Evolutionary conservation across 208 protist species (phyloP).

Genomic region (Tritrichomonas foetus): DNA sequence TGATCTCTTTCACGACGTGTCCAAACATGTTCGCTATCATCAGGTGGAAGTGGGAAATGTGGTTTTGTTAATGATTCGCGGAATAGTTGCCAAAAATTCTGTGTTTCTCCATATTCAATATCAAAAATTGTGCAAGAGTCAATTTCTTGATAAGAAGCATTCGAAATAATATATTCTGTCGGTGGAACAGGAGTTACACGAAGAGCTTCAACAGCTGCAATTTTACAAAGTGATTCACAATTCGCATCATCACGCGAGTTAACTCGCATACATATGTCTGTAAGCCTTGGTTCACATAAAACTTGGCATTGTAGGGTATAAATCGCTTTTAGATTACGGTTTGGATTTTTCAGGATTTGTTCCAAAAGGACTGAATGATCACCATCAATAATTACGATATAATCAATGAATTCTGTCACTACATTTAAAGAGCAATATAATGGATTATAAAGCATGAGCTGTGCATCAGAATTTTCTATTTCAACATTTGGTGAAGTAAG

Average conservation of each 20-base stretch:
- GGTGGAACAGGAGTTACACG: not conserved
- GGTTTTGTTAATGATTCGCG: not conserved
- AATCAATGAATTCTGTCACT: not conserved
- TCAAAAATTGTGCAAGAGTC: not conserved
- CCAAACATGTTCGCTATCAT: not conserved
- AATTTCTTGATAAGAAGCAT: not conserved
- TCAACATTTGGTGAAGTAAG: not conserved
- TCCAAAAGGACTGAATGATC: not conserved
- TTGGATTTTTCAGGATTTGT: not conserved
- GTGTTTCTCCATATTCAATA: not conserved
- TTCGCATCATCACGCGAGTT: not conserved
- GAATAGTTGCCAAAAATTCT: not conserved
- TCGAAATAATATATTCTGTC: not conserved
- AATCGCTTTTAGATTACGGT: not conserved
- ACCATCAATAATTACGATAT: not conserved
- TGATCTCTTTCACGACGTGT: not conserved
- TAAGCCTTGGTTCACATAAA: not conserved
- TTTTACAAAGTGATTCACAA: no score
- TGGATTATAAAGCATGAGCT: not conserved
- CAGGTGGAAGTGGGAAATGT: not conserved
- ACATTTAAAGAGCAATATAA: not conserved
- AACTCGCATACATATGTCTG: not conserved
- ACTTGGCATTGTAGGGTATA: not conserved
- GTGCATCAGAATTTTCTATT: not conserved
- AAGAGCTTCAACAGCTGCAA: no score